Evolutionary conservation across 345 rosid species (phyloP).

Genomic region (Lenwebbia sp.): DNA sequence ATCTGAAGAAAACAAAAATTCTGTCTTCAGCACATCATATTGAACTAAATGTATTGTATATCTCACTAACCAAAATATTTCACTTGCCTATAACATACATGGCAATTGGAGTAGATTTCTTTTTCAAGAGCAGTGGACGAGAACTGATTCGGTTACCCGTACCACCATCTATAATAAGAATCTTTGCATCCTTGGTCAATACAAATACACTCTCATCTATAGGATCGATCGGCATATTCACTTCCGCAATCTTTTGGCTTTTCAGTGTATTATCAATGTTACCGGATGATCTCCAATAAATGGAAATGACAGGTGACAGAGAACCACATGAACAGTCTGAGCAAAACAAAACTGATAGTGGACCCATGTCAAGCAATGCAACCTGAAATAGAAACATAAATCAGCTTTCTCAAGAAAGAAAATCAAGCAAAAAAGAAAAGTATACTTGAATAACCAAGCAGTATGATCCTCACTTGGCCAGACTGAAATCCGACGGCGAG

Average conservation of each 20-base stretch:
- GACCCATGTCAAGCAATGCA: conserved; percentile 56
- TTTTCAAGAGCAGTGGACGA: conserved; percentile 19
- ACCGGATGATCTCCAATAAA: conserved; percentile 26
- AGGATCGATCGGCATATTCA: neutral
- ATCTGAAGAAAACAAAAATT: neutral
- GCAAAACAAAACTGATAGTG: conserved; percentile 46
- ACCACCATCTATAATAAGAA: conserved; percentile 43
- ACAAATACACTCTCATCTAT: conserved; percentile 27
- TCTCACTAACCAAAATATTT: neutral
- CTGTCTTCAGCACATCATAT: neutral
- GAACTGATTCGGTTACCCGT: conserved; percentile 37
- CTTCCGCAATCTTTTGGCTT: conserved; percentile 7
- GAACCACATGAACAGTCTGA: conserved; percentile 43
- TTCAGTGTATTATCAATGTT: conserved; percentile 16
- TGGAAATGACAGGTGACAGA: conserved; percentile 42
- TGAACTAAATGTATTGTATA: neutral
- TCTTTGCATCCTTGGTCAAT: conserved; percentile 51
- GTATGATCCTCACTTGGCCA: conserved; percentile 39
- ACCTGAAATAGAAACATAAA: conserved; percentile 43
- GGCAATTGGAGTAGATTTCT: conserved; percentile 38
- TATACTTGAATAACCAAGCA: neutral
- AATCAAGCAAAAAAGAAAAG: neutral
- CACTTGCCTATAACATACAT: conserved; percentile 63
- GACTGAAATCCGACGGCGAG: conserved; percentile 78
- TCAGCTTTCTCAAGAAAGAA: neutral